Evolutionary conservation across 2,329 filamentous ascomycete genomes (phyloP).

Genomic region (Grosmannia huntii): DNA sequence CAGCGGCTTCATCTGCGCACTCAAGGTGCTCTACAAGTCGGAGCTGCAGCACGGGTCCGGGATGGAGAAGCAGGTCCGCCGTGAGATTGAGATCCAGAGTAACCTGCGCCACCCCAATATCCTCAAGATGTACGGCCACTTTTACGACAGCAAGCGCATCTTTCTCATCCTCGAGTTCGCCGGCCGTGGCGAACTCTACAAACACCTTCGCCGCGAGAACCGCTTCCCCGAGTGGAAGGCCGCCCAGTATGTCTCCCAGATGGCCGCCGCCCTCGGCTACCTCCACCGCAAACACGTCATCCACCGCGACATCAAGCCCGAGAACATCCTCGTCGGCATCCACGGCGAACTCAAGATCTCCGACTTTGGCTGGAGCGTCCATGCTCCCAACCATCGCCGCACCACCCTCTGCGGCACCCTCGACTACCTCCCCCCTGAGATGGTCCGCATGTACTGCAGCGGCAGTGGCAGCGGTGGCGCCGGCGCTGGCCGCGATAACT

Average conservation of each 20-base stretch:
- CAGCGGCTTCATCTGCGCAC: conserved; percentile 70
- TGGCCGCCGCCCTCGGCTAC: conserved; percentile 81
- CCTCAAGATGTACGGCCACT: conserved; percentile 71
- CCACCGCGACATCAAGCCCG: conserved; percentile 93
- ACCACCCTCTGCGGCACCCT: conserved; percentile 95
- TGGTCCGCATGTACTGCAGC: conserved; percentile 54
- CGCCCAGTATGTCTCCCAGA: conserved; percentile 77
- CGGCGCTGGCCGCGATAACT: conserved; percentile 51
- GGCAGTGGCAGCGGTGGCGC: conserved; percentile 19
- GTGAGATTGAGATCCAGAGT: conserved; percentile 82
- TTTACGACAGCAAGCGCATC: conserved; percentile 78
- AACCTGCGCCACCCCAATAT: conserved; percentile 81
- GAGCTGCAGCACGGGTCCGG: conserved; percentile 63
- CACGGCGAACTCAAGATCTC: conserved; percentile 98
- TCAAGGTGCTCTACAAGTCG: conserved; percentile 78
- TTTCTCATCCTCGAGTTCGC: conserved; percentile 83
- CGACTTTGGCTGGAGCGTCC: conserved; percentile 97
- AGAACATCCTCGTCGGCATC: conserved; percentile 92
- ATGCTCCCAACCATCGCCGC: conserved; percentile 86
- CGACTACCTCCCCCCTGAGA: conserved; percentile 95
- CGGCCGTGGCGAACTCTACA: conserved; percentile 76
- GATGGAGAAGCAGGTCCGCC: conserved; percentile 76
- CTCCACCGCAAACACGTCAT: conserved; percentile 96
- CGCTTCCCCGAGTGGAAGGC: conserved; percentile 79
- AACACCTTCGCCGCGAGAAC: conserved; percentile 66